Evolutionary conservation across 768 basidiomycete genomes (phyloP), one percentile per base, ranked within the genome.

Genomic region (Pholiota molesta): DNA sequence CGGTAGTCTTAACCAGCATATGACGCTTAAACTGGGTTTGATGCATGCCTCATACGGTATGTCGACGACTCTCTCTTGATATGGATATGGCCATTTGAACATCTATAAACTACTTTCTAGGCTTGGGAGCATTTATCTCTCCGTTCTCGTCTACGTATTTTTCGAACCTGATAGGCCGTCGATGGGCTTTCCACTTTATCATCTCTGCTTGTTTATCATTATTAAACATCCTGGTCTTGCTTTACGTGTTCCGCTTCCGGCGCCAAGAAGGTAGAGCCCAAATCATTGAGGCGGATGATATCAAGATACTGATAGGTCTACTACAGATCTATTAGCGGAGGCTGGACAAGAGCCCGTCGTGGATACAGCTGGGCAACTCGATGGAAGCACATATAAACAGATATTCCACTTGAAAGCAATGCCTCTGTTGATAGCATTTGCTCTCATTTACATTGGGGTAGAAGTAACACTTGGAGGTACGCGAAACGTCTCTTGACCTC

Each of bases 111-210:
- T 40, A 10, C 16, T 3, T 7, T 49, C 19, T 47, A 85, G 88
- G 88, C 87, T 26, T 75, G 79, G 1, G 89, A 87, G 2, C 89
- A 88, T 5, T 74, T 89, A 7, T 75, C 76, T 19, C 72, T 91
- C 94, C 94, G 3, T 79, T 95, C 21, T 83, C 89, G 0, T 81
- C 93, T 0, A 95, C 94, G 0, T 90, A 92, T 61, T 95, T 95
- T 64, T 79, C 90, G 1, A 82, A 84, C 57, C 66, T 84, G 28
- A 69, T 66, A 0, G 86, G 88, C 4, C 90, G 89, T 88, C 80
- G 74, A 28, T 94, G 92, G 93, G 89, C 87, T 0, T 88, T 90
- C 71, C 89, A 94, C 71, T 95, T 87, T 68, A 79, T 94, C 16
- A 75, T 76, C 1, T 91, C 91, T 0, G 72, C 93, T 1, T 88